Evolutionary conservation across 345 rosid genomes (phyloP), one percentile per base, ranked within the genome.

Genomic region (Arabidopsis suecica): DNA sequence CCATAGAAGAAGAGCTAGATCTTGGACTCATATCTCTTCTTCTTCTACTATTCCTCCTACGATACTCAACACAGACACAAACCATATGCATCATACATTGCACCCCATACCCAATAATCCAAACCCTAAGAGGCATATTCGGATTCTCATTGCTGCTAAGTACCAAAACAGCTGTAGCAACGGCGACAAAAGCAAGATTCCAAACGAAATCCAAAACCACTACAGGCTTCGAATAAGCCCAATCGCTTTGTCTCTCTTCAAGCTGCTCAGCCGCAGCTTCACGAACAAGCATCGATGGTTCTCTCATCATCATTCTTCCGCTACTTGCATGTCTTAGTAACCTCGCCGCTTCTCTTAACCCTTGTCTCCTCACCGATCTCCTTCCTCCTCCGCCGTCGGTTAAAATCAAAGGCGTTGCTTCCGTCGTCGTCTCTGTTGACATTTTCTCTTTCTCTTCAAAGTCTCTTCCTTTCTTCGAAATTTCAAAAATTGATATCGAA

Each of bases 201-300:
- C 96, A 94, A 1, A 91, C 44, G 65, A 88, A 79, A 68, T 94
- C 98, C 12, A 94, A 87, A 25, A 91, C 73, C 66, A 94, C 97
- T 37, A 91, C 93, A 22, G 97, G 97, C 83, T 88, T 90, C 36
- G 98, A 94, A 74, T 94, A 91, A 20, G 98, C 96, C 98, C 98
- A 94, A 75, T 91, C 98, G 80, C 93, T 91, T 88, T 91, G 98
- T 40, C 97, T 88, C 79, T 90, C 97, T 86, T 94, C 98, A 32
- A 94, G 85, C 83, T 94, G 96, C 87, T 94, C 97, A 20, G 97
- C 97, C 0, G 98, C 97, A 14, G 97, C 44, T 87, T 94, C 98
- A 37, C 97, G 86, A 38, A 94, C 98, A 45, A 88, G 58, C 96
- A 94, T 86, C 67, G 97, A 94, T 13, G 97, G 97, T 78, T 94